Evolutionary conservation across 371 early-diverging fungal species (phyloP).

Genomic region (Smittium culicis): DNA sequence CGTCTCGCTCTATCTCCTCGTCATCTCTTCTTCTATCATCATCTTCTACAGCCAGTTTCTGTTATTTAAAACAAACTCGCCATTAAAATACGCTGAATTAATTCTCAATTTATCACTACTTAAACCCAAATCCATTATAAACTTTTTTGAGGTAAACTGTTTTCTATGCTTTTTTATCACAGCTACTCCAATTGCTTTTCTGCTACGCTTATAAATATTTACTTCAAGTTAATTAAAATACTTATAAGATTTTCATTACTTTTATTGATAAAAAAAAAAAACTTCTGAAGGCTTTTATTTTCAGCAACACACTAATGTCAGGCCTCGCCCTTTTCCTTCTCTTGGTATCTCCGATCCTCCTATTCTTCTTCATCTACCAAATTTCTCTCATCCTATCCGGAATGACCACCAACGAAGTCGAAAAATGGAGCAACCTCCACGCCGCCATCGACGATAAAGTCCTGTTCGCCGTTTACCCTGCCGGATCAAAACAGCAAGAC

Average conservation of each 20-base stretch:
- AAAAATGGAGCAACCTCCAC: slow-evolving; percentile 59
- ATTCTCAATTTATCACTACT: not conserved
- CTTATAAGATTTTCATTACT: not conserved
- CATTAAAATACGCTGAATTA: not conserved
- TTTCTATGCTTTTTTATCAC: not conserved
- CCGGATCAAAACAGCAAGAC: too few relatives aligned
- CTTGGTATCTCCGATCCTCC: slow-evolving; percentile 43
- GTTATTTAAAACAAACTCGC: not conserved
- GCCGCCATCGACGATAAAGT: slow-evolving; percentile 49
- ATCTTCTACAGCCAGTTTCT: not conserved
- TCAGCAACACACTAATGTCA: slow-evolving; percentile 33
- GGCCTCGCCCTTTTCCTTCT: slow-evolving; percentile 45
- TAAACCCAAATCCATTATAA: not conserved
- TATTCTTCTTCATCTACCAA: slow-evolving; percentile 46
- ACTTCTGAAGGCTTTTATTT: not conserved
- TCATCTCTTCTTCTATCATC: not conserved
- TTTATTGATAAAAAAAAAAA: not conserved
- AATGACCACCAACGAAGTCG: slow-evolving; percentile 57
- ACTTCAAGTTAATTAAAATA: too few relatives aligned
- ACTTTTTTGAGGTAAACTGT: not conserved
- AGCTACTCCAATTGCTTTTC: too few relatives aligned
- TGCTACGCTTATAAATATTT: too few relatives aligned
- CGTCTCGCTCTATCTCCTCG: slow-evolving; percentile 27
- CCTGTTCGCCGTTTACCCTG: slow-evolving; percentile 21
- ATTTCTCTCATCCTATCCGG: slow-evolving; percentile 46